phyloP scores from a whole-genome alignment of 2,329 filamentous ascomycete species.

The Paecilomyces fulvus region DNA sequence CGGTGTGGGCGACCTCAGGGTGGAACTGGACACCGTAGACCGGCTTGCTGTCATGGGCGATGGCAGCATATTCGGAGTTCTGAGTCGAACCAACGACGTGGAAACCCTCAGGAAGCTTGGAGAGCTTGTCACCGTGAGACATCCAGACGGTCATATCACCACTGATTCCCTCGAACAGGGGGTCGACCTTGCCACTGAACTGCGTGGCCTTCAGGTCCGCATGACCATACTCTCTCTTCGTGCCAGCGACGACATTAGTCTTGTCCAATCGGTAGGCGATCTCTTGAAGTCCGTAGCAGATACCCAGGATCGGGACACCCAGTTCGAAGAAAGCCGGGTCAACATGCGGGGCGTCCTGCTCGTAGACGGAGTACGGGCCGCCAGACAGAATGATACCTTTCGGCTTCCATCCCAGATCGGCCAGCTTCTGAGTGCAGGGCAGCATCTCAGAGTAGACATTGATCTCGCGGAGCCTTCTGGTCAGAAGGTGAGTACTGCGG shows the following conservation, averaged over 20 bases:
- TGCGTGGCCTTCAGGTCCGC: constrained; percentile 44
- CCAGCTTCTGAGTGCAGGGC: constrained; percentile 72
- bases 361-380: constrained; percentile 72
- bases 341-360: constrained; percentile 65
- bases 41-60: constrained; percentile 47
- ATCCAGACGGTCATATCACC: constrained; percentile 70
- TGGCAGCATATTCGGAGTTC: constrained; percentile 73
- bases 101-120: constrained; percentile 63
- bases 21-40: constrained; percentile 84
- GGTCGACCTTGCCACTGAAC: constrained; percentile 5
- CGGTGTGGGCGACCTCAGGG: constrained; percentile 71
- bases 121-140: constrained; percentile 83
- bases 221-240: constrained; percentile 63
- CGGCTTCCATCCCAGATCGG: constrained; percentile 68
- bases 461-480: constrained; percentile 65
- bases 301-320: constrained; percentile 52
- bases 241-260: constrained; percentile 59
- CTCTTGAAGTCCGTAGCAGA: constrained; percentile 58
- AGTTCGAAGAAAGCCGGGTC: constrained; percentile 76
- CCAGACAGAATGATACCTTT: constrained; percentile 75
- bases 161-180: constrained; percentile 39
- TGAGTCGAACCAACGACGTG: constrained; percentile 62
- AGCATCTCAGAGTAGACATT: constrained; percentile 84
- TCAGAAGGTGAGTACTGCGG: constrained; percentile 59
- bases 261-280: constrained; percentile 61